A percentile compares a stretch with the other conserved stretches of the same genome.
Conservation (phyloP, 2,329 filamentous ascomycete species). For the Monosporascus sp. region DNA sequence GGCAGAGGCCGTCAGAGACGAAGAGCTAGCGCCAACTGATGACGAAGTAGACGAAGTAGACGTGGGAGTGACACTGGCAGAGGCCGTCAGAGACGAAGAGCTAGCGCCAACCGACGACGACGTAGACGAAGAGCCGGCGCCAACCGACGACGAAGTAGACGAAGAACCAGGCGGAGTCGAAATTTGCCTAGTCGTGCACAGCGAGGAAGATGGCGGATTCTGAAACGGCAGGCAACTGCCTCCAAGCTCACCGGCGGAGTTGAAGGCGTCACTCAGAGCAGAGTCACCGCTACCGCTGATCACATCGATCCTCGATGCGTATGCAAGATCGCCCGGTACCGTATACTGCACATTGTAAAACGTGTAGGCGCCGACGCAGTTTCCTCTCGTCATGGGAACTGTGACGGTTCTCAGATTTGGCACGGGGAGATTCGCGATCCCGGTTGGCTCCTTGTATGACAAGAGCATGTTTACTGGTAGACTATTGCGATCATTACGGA, state of each 20-base stretch:
- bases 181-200: slow-evolving; percentile 15
- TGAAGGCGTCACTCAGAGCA: slow-evolving; percentile 42
- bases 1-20: neutral
- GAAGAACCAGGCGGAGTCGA: slow-evolving; percentile 11
- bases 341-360: slow-evolving; percentile 39
- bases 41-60: slow-evolving; percentile 12
- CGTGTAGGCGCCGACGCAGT: slow-evolving; percentile 43
- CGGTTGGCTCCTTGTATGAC: slow-evolving; percentile 36
- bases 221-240: slow-evolving; percentile 39
- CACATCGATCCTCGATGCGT: slow-evolving; percentile 42
- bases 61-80: slow-evolving; percentile 14
- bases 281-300: slow-evolving; percentile 31
- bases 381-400: slow-evolving; percentile 35
- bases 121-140: slow-evolving; percentile 6
- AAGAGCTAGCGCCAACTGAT: slow-evolving; percentile 1
- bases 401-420: slow-evolving; percentile 33
- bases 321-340: slow-evolving; percentile 39
- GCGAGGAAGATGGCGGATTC: slow-evolving; percentile 23
- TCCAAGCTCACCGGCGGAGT: slow-evolving; percentile 38
- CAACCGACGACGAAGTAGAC: slow-evolving; percentile 10
- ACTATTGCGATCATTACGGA: slow-evolving; percentile 42
- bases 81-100: neutral
- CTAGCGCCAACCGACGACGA: slow-evolving; percentile 1
- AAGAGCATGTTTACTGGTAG: slow-evolving; percentile 36
- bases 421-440: slow-evolving; percentile 35